Evolutionary conservation across 108 stramenopile genomes (phyloP).

Genomic region (Stephanodiscus triporus): DNA sequence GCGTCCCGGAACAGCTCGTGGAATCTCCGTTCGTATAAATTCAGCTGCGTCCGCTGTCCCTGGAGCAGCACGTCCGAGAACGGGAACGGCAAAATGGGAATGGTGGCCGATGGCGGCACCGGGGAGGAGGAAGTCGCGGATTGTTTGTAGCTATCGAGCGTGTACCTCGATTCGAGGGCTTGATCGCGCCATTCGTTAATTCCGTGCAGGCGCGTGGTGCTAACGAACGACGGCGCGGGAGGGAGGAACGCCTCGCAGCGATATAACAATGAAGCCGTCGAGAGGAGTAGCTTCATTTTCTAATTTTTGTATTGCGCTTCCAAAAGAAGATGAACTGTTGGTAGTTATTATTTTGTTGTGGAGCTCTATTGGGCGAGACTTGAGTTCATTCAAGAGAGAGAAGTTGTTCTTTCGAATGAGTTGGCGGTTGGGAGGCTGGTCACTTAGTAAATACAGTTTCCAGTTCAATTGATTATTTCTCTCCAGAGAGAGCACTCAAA

Average conservation of each 20-base stretch:
- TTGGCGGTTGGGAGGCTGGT: too few relatives aligned
- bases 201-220: slow-evolving; percentile 5
- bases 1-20: slow-evolving; percentile 66
- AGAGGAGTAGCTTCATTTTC: slow-evolving; percentile 2
- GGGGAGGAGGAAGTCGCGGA: neutral
- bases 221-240: neutral
- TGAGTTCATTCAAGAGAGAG: too few relatives aligned
- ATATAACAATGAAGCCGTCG: neutral
- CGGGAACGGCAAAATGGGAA: slow-evolving; percentile 82
- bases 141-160: slow-evolving; percentile 31
- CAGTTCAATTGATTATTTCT: too few relatives aligned
- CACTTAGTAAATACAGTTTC: too few relatives aligned
- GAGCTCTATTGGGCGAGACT: too few relatives aligned
- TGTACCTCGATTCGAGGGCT: slow-evolving; percentile 27
- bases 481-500: too few relatives aligned
- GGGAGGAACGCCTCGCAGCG: slow-evolving; percentile 9
- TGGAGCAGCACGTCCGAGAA: slow-evolving; percentile 69
- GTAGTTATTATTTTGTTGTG: too few relatives aligned
- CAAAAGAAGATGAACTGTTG: too few relatives aligned
- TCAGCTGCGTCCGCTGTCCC: slow-evolving; percentile 76
- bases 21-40: slow-evolving; percentile 84
- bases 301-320: neutral
- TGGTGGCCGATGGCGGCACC: neutral
- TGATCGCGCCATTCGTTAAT: slow-evolving; percentile 45
- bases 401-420: too few relatives aligned